Base-by-base conservation (phyloP, 768 basidiomycete genomes). In the Suillus subaureus region DNA sequence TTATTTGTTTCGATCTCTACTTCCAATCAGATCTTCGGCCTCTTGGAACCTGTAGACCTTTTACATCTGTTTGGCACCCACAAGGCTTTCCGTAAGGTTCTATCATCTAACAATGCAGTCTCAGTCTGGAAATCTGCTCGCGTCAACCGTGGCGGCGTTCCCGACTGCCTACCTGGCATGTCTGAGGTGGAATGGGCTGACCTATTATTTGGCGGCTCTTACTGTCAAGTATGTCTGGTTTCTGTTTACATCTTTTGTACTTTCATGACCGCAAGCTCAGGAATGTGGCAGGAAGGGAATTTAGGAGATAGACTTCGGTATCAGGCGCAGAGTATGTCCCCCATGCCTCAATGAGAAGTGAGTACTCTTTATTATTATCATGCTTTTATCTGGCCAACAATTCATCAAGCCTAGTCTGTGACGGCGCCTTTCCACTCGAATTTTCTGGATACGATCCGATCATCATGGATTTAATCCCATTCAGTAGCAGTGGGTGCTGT, bases 1-100 rank as follows among this genome's bases (percentile, higher is more conserved):
- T 47, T 23, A 1, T n/a, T 33, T 33, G 33, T 5, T 33, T 6
- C 35, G 23, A 39, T 61, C 26, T 61, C 28, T 13, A 1, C 54
- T 56, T 55, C 21, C 61, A 23, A 2, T 7, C 26, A 76, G 79
- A 75, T 79, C 35, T 72, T 73, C 26, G 35, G 54, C 1, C 70
- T 71, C 43, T 69, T 80, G 11, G 63, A 56, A 13, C 79, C 79
- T 6, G 43, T 69, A 9, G 79, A 79, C 68, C 65, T 80, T 16
- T 64, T 77, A 49, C 51, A 64, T 16, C 71, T 80, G 5, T 64
- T 70, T 13, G 71, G 74, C 23, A 73, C 73, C 15, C 73, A 66
- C 61, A 75, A 72, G 51, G 58, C 39, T 0, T 70, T 79, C 49
- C 76, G 77, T 8, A 28, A 28, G 4, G 61, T 74, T 23, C 70